phyloP scores from a whole-genome alignment of 371 early-diverging fungal genomes.

The Basidiobolus meristosporus region DNA sequence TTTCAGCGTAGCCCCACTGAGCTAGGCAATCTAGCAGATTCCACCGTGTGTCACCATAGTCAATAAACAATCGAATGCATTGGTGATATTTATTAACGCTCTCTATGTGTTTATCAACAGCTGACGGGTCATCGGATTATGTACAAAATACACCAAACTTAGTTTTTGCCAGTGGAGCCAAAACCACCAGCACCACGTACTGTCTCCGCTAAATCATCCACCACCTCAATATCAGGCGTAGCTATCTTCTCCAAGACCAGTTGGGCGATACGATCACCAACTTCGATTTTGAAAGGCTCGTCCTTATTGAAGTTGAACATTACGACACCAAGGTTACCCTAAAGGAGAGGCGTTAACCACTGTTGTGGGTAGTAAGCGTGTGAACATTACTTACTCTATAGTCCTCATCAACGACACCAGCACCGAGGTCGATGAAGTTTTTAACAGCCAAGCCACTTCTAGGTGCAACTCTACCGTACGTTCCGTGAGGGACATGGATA shows the following conservation, averaged over 20 bases:
- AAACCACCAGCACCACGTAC: conserved; percentile 77
- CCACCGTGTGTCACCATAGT: too few species aligned
- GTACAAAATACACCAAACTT: too few species aligned
- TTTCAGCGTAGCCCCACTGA: too few species aligned
- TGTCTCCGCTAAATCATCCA: conserved; percentile 51
- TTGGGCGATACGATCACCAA: conserved; percentile 94
- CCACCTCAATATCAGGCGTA: conserved; percentile 60
- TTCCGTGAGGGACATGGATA: conserved; percentile 64
- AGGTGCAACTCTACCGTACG: conserved; percentile 93
- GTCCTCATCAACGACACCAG: conserved; percentile 93
- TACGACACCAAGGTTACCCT: conserved; percentile 51
- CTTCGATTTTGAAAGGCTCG: conserved; percentile 51
- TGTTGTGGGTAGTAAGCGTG: background rate
- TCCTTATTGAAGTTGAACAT: conserved; percentile 77
- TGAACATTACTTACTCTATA: conserved; percentile 45
- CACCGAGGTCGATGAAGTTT: conserved; percentile 85
- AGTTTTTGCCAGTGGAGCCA: conserved; percentile 75
- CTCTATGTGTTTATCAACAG: too few species aligned
- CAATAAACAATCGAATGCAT: too few species aligned
- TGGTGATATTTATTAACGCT: too few species aligned
- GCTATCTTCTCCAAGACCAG: conserved; percentile 73
- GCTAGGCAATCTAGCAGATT: too few species aligned
- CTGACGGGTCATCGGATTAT: too few species aligned
- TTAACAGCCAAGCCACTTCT: conserved; percentile 83
- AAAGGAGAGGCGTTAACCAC: too few species aligned